Evolutionary conservation across 495 filamentous ascomycete genomes (phyloP).

Genomic region (Penicillium macrosclerotiorum): DNA sequence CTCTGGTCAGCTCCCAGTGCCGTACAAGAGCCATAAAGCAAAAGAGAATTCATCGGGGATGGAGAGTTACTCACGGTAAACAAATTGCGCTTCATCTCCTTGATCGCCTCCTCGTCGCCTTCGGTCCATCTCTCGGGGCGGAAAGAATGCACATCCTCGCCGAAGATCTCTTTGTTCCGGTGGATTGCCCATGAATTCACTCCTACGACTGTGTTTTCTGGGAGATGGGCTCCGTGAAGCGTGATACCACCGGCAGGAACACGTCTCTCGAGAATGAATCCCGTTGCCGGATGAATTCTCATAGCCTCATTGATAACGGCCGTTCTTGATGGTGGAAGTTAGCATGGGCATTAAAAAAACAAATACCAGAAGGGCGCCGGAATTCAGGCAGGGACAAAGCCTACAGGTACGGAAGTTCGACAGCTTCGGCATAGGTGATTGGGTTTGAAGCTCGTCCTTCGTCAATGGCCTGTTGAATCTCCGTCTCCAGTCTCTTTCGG

Average conservation of each 20-base stretch:
- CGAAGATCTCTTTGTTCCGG: neutral
- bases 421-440: no score
- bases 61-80: neutral
- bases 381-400: no score
- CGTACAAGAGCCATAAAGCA: no score
- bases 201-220: neutral
- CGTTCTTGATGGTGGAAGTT: no score
- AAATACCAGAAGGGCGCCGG: no score
- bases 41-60: no score
- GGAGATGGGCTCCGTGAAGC: neutral
- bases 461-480: no score
- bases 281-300: neutral
- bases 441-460: no score
- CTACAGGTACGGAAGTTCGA: no score
- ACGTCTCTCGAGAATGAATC: neutral
- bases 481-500: no score
- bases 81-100: neutral
- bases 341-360: no score
- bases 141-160: neutral
- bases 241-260: neutral
- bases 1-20: no score
- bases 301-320: neutral
- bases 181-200: neutral
- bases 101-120: neutral
- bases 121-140: neutral